Evolutionary conservation across 495 filamentous ascomycete genomes (phyloP).

Genomic region (Penicillium pancosmium): DNA sequence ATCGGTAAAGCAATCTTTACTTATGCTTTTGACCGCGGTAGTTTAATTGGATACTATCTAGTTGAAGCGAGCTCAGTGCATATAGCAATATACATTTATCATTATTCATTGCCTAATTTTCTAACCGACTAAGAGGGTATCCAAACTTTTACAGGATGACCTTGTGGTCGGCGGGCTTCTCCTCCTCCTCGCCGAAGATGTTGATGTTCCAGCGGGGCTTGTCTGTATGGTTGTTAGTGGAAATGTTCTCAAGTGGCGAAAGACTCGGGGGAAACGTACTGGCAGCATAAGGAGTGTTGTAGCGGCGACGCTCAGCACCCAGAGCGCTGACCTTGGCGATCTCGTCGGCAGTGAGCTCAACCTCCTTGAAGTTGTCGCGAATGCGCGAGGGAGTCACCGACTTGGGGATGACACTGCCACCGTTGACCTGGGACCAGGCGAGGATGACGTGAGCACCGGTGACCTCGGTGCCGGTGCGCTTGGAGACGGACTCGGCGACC

Average conservation of each 20-base stretch:
- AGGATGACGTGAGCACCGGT: slow-evolving; percentile 48
- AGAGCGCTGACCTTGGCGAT: slow-evolving; percentile 44
- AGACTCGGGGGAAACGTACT: slow-evolving; percentile 23
- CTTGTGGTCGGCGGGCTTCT: slow-evolving; percentile 47
- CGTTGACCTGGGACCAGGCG: slow-evolving; percentile 52
- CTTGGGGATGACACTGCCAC: slow-evolving; percentile 55
- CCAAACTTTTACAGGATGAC: slow-evolving; percentile 34
- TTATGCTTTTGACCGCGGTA: too few species aligned
- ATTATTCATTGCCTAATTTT: slow-evolving; percentile 18
- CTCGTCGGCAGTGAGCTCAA: slow-evolving; percentile 50
- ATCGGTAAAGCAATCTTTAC: background rate
- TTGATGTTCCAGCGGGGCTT: slow-evolving; percentile 51
- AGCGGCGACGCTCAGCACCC: slow-evolving; percentile 47
- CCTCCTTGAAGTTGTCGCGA: slow-evolving; percentile 51
- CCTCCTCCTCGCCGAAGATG: slow-evolving; percentile 48
- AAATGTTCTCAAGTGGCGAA: background rate
- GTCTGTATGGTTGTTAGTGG: slow-evolving; percentile 27
- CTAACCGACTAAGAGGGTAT: background rate
- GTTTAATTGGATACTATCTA: background rate
- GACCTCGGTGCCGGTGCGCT: slow-evolving; percentile 43
- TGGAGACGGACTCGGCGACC: slow-evolving; percentile 44
- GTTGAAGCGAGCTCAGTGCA: slow-evolving; percentile 1
- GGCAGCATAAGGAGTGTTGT: slow-evolving; percentile 48
- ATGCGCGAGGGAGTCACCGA: slow-evolving; percentile 52
- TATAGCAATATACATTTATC: slow-evolving; percentile 17